Evolutionary conservation across 2,329 filamentous ascomycete species (phyloP).

Genomic region (Xylariaceae sp.): DNA sequence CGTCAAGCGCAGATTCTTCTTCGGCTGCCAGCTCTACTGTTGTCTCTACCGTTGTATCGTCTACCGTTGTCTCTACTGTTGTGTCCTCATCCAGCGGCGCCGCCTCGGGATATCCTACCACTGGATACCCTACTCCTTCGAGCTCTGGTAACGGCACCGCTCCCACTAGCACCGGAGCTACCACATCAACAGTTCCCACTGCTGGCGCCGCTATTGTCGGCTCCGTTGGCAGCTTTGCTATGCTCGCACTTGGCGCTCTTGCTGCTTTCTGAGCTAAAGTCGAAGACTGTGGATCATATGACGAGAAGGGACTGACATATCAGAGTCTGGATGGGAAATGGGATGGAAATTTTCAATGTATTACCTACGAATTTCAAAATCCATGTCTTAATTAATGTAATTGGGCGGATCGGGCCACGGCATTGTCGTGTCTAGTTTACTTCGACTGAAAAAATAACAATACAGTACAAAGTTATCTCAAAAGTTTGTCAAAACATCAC

Average conservation of each 20-base stretch:
- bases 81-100: not conserved
- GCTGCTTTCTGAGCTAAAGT: constrained; percentile 9
- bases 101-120: not conserved
- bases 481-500: too few species aligned
- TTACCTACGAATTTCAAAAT: not conserved
- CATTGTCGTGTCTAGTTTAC: not conserved
- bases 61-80: not conserved
- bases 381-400: constrained; percentile 8
- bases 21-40: not conserved
- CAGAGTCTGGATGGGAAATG: too few species aligned
- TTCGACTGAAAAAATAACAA: too few species aligned
- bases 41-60: too few species aligned
- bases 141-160: constrained; percentile 7
- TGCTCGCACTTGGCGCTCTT: constrained; percentile 18
- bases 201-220: constrained; percentile 15
- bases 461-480: too few species aligned
- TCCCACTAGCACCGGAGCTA: constrained; percentile 16
- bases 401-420: not conserved
- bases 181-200: constrained; percentile 6
- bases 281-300: not conserved
- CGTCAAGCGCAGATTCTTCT: not conserved
- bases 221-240: constrained; percentile 15
- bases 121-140: not conserved
- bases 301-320: not conserved
- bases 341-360: not conserved